phyloP scores from a whole-genome alignment of 2,329 filamentous ascomycete genomes.

The Microcera coccophila region DNA sequence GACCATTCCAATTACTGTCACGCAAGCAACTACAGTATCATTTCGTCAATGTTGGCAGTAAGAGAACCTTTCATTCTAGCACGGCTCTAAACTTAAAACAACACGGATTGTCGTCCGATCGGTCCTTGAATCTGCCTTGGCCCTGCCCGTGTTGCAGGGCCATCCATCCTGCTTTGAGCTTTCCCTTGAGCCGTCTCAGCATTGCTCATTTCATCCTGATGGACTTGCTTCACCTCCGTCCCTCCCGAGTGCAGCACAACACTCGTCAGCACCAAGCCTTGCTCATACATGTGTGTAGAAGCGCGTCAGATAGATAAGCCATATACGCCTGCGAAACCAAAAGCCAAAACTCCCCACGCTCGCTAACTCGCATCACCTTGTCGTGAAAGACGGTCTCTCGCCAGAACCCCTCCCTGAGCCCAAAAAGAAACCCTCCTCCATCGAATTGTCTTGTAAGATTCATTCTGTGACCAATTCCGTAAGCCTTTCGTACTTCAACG shows the following conservation, averaged over 20 bases:
- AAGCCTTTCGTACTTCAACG: slow-evolving; percentile 13
- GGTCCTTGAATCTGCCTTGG: not conserved
- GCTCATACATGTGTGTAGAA: slow-evolving; percentile 15
- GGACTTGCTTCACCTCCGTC: not conserved
- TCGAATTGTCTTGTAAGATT: slow-evolving; percentile 8
- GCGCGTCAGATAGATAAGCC: slow-evolving; percentile 13
- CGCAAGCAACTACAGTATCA: too few relatives aligned
- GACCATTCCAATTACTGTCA: too few relatives aligned
- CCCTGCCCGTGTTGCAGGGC: too few relatives aligned
- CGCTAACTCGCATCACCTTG: slow-evolving; percentile 14
- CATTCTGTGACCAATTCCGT: slow-evolving; percentile 10
- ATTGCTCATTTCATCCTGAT: not conserved
- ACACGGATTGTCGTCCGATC: too few relatives aligned
- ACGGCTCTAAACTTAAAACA: too few relatives aligned
- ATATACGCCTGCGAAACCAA: slow-evolving; percentile 15
- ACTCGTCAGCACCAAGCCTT: slow-evolving; percentile 6
- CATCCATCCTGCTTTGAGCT: not conserved
- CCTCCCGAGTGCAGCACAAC: too few relatives aligned
- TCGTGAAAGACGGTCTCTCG: slow-evolving; percentile 10
- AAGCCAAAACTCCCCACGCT: slow-evolving; percentile 16
- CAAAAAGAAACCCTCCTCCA: not conserved
- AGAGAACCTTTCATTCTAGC: slow-evolving; percentile 14
- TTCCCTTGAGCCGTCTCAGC: not conserved
- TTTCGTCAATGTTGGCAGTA: too few relatives aligned
- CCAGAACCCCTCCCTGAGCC: not conserved